phyloP scores from a whole-genome alignment of 2,329 filamentous ascomycete genomes.

The Coniochaeta hoffmannii region DNA sequence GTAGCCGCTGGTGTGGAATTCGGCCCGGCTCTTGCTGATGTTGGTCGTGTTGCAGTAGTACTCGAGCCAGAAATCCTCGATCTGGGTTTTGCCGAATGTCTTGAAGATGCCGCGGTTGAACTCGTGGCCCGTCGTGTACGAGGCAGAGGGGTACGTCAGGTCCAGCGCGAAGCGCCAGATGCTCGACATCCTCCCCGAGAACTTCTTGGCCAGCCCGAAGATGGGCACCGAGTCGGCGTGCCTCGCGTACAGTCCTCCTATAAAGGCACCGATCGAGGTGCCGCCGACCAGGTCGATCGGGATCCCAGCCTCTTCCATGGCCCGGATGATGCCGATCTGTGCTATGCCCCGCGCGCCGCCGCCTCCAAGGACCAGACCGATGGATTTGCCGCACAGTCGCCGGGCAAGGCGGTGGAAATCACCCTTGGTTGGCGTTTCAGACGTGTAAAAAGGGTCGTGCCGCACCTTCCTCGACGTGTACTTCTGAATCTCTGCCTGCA shows the following conservation, averaged over 20 bases:
- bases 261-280: constrained; percentile 93
- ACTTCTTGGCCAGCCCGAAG: constrained; percentile 95
- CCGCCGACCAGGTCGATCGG: constrained; percentile 93
- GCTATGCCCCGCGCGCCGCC: constrained; percentile 88
- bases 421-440: constrained; percentile 88
- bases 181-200: constrained; percentile 96
- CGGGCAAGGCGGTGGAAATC: constrained; percentile 93
- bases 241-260: constrained; percentile 89
- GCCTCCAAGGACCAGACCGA: constrained; percentile 88
- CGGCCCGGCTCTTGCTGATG: constrained; percentile 85
- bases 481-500: constrained; percentile 96
- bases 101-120: constrained; percentile 99
- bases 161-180: constrained; percentile 98
- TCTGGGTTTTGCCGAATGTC: constrained; percentile 91
- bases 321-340: constrained; percentile 88
- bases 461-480: constrained; percentile 92
- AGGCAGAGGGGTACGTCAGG: constrained; percentile 90
- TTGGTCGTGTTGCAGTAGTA: constrained; percentile 99
- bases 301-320: constrained; percentile 91
- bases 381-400: constrained; percentile 84
- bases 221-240: constrained; percentile 96
- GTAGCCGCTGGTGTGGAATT: constrained; percentile 94
- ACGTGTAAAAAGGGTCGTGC: constrained; percentile 81
- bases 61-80: constrained; percentile 98
- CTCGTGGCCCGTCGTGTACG: constrained; percentile 96